A percentile compares a stretch with the other conserved stretches of the same genome.
Conservation (phyloP, 345 rosid genomes). For the Hirschfeldia incana region DNA sequence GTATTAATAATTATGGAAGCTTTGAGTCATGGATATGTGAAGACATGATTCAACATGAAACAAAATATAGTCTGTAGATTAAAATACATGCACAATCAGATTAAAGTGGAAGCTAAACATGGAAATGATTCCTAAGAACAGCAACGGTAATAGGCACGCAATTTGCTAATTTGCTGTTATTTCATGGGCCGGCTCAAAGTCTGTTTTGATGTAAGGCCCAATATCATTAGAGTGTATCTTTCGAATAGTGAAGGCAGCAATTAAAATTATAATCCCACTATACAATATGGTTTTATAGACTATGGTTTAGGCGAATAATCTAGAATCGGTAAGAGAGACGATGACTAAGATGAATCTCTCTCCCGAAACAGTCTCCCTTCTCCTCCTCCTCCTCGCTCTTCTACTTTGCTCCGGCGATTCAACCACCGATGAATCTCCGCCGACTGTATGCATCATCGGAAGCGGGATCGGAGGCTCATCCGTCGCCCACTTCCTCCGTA, state of each 20-base stretch:
- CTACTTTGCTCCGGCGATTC: constrained; percentile 25
- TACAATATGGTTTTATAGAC: neutral
- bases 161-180: too few relatives aligned
- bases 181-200: neutral
- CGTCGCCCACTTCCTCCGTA: constrained; percentile 81
- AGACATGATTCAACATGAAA: too few relatives aligned
- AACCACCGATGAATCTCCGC: constrained; percentile 1
- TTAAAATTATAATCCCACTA: neutral
- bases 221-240: neutral
- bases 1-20: too few relatives aligned
- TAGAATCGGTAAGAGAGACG: neutral
- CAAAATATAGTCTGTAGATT: too few relatives aligned
- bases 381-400: constrained; percentile 26
- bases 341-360: constrained; percentile 29
- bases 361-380: constrained; percentile 12
- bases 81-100: too few relatives aligned
- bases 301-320: neutral
- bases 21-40: too few relatives aligned
- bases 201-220: neutral
- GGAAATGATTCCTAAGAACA: too few relatives aligned
- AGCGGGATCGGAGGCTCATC: constrained; percentile 93
- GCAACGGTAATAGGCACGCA: too few relatives aligned
- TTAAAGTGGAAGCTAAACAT: too few relatives aligned
- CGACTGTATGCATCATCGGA: constrained; percentile 77
- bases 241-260: neutral